Evolutionary conservation across 2,329 filamentous ascomycete genomes (phyloP).

Genomic region (Pseudogymnoascus sp.): DNA sequence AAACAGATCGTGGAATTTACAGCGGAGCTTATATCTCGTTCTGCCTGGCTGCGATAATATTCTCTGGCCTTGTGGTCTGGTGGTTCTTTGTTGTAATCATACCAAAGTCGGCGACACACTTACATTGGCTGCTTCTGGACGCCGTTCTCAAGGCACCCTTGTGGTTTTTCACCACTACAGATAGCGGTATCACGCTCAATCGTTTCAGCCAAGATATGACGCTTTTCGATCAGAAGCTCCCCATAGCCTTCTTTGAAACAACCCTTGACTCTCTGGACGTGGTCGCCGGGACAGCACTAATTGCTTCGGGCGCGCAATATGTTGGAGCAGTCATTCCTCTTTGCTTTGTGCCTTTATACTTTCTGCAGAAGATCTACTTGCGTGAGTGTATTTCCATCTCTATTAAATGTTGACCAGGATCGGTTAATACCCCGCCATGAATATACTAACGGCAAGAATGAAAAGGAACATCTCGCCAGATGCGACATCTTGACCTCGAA

Average conservation of each 20-base stretch:
- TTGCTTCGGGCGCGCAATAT: conserved; percentile 36
- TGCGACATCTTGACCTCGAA: conserved; percentile 41
- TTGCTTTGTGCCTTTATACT: neutral
- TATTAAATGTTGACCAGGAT: neutral
- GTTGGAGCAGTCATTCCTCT: conserved; percentile 38
- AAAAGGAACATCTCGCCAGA: conserved; percentile 38
- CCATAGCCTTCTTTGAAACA: conserved; percentile 12
- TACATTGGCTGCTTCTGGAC: conserved; percentile 40
- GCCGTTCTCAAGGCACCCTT: conserved; percentile 40
- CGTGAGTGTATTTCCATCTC: neutral
- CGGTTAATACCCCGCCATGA: neutral
- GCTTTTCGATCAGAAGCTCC: conserved; percentile 26
- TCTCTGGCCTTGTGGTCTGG: neutral
- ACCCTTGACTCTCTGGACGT: conserved; percentile 31
- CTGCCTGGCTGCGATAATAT: neutral
- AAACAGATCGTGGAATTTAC: neutral
- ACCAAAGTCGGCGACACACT: neutral
- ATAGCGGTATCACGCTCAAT: conserved; percentile 38
- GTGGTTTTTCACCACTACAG: conserved; percentile 38
- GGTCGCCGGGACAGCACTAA: conserved; percentile 33
- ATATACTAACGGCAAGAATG: neutral
- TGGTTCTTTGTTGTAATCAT: neutral
- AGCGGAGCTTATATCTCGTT: neutral
- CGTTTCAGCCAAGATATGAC: conserved; percentile 40
- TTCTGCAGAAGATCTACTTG: conserved; percentile 36